Percentiles rank a stretch among this genome's conserved stretches.
These are phyloP conservation scores for Saposhnikovia divaricata DNA, from an alignment of 129 eudicot genomes.

Conservation along the genomic window DNA sequence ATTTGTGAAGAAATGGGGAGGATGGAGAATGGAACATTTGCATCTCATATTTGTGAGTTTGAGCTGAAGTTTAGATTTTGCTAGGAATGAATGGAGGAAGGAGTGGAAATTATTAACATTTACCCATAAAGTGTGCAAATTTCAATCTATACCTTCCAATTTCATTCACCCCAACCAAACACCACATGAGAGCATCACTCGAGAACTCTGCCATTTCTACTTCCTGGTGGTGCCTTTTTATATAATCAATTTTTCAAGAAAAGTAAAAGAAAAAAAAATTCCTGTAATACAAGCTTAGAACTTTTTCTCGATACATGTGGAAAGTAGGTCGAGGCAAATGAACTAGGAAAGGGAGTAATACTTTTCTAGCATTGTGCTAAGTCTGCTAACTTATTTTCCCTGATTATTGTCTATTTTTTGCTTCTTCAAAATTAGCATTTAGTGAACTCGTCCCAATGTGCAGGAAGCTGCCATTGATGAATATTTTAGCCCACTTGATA, in stretches of 20 bases:
- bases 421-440: neutral
- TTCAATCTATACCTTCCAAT: neutral
- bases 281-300: too few relatives aligned
- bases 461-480: slow-evolving; percentile 73
- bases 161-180: neutral
- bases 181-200: neutral
- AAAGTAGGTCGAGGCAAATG: neutral
- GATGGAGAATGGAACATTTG: neutral
- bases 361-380: neutral
- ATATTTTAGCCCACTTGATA: slow-evolving; percentile 75
- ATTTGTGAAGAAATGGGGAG: neutral
- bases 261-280: neutral
- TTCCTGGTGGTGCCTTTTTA: neutral
- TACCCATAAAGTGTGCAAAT: neutral
- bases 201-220: neutral
- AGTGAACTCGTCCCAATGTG: neutral
- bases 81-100: neutral
- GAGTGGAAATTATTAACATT: neutral
- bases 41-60: neutral
- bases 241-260: neutral
- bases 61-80: neutral
- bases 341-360: neutral
- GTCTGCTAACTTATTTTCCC: neutral
- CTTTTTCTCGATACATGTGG: neutral
- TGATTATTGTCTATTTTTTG: neutral